Evolutionary conservation across 805 yeast genomes (phyloP).

Genomic region (Wickerhamomyces chambardii): DNA sequence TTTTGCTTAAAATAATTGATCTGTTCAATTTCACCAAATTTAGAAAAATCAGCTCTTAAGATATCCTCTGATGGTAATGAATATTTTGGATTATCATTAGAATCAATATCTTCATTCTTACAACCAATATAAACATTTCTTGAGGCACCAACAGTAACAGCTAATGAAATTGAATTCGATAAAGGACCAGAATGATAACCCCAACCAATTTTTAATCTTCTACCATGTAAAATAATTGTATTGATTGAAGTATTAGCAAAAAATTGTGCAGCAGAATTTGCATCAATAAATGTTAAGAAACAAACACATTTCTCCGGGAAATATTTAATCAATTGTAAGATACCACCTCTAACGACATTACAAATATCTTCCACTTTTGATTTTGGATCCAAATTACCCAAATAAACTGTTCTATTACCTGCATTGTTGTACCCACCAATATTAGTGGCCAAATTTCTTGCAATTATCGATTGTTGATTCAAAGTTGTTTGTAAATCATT

Average conservation of each 20-base stretch:
- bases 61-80: constrained; percentile 36
- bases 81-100: constrained; percentile 10
- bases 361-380: constrained; percentile 68
- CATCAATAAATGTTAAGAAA: constrained; percentile 61
- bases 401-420: constrained; percentile 60
- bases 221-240: constrained; percentile 52
- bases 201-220: constrained; percentile 63
- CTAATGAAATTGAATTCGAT: constrained; percentile 42
- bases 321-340: constrained; percentile 47
- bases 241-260: constrained; percentile 50
- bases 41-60: constrained; percentile 49
- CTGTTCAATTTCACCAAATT: constrained; percentile 69
- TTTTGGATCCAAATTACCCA: constrained; percentile 56
- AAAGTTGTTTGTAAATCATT: constrained; percentile 34
- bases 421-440: constrained; percentile 85
- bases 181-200: constrained; percentile 58
- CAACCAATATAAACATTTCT: constrained; percentile 71
- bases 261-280: constrained; percentile 57
- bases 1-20: constrained; percentile 62
- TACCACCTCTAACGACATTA: constrained; percentile 72
- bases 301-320: constrained; percentile 48
- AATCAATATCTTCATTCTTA: constrained; percentile 20
- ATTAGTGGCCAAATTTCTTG: constrained; percentile 82
- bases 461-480: constrained; percentile 86
- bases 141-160: constrained; percentile 67